Conservation (phyloP, 225 moss, liverwort and hornwort species). For the Pleurozium schreberi region DNA sequence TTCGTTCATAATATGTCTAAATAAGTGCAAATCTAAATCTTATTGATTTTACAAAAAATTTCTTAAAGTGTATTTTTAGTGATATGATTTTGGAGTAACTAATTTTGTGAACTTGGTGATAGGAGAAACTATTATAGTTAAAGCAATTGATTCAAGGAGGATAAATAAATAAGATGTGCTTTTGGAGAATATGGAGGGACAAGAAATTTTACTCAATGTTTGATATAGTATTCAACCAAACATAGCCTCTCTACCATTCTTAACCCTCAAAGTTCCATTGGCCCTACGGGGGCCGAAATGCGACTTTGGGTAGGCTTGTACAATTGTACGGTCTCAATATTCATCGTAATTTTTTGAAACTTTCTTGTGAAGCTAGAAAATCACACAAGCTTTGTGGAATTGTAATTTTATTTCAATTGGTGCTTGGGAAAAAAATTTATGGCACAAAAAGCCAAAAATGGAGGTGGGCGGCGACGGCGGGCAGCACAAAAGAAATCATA, state of each 20-base stretch:
- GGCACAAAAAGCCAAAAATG: too few species aligned
- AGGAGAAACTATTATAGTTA: neutral
- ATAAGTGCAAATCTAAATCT: neutral
- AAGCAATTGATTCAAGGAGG: neutral
- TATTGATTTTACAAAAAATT: neutral
- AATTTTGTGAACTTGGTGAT: accelerated
- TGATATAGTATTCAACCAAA: neutral
- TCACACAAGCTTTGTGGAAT: too few species aligned
- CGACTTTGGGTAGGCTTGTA: too few species aligned
- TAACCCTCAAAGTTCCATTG: too few species aligned
- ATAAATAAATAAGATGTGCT: neutral
- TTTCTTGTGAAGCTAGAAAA: too few species aligned
- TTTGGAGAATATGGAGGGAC: neutral
- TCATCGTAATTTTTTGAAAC: too few species aligned
- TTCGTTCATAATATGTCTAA: neutral
- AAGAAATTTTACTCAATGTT: neutral
- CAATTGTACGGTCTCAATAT: too few species aligned
- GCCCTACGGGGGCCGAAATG: too few species aligned
- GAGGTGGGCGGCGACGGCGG: too few species aligned
- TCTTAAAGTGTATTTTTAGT: accelerated
- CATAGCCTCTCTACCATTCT: accelerated
- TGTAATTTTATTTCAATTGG: too few species aligned
- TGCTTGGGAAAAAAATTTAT: too few species aligned
- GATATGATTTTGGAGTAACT: neutral
- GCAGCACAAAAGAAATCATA: too few species aligned